Conservation (phyloP, 805 yeast species). For the Nakazawaea ernobii region DNA sequence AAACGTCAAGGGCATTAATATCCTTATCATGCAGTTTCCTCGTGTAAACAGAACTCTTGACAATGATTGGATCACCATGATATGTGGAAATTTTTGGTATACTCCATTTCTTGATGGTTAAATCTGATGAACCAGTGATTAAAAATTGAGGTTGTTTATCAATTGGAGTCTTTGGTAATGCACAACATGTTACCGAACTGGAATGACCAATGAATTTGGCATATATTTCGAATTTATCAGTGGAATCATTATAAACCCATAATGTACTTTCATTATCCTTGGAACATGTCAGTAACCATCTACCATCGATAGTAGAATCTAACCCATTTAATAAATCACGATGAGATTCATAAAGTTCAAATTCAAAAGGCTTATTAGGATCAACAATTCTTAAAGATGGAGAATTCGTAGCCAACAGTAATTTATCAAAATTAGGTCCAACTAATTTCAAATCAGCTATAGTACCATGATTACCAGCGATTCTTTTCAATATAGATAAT, state of each 20-base stretch:
- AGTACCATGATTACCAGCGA: constrained; percentile 95
- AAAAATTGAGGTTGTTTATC: constrained; percentile 54
- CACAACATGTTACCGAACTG: constrained; percentile 78
- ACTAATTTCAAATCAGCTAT: constrained; percentile 83
- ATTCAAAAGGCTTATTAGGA: constrained; percentile 54
- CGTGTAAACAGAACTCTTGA: constrained; percentile 74
- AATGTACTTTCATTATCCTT: constrained; percentile 82
- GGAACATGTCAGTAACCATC: constrained; percentile 88
- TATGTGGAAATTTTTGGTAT: constrained; percentile 40
- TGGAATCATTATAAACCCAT: constrained; percentile 60
- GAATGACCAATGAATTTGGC: constrained; percentile 82
- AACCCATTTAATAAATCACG: constrained; percentile 76
- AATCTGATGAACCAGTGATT: constrained; percentile 79
- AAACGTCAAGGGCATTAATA: constrained; percentile 79
- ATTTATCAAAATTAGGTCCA: constrained; percentile 49
- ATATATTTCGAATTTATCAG: constrained; percentile 34
- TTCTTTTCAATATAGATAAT: constrained; percentile 43
- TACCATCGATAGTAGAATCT: constrained; percentile 74
- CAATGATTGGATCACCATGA: constrained; percentile 21
- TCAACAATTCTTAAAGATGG: constrained; percentile 78
- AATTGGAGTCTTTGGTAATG: constrained; percentile 52
- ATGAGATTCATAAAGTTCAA: constrained; percentile 72
- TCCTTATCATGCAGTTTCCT: constrained; percentile 97
- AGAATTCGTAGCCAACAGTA: constrained; percentile 92
- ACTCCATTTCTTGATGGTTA: constrained; percentile 82